Evolutionary conservation across 768 basidiomycete genomes (phyloP).

Genomic region (Boletus edulis): DNA sequence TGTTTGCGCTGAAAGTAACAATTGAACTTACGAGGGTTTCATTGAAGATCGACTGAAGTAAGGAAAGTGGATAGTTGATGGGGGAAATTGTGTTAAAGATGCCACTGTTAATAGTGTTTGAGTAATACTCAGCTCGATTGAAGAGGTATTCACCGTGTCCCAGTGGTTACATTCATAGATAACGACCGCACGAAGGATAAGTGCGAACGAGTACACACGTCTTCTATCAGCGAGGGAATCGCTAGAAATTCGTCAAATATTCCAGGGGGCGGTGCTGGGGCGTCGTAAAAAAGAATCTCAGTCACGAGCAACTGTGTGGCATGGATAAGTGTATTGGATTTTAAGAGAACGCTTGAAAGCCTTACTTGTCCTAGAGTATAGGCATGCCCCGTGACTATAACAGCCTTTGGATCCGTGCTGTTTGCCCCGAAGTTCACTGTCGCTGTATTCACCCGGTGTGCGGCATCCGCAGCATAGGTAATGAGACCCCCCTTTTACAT

Average conservation of each 20-base stretch:
- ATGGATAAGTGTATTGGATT: not conserved
- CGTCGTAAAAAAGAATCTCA: slow-evolving; percentile 54
- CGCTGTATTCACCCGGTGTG: slow-evolving; percentile 5
- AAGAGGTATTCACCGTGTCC: not conserved
- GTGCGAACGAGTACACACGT: slow-evolving; percentile 6
- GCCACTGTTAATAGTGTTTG: not conserved
- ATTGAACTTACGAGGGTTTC: slow-evolving; percentile 8
- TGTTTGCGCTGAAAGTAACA: not conserved
- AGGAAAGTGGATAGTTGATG: not conserved
- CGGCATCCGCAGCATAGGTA: slow-evolving; percentile 11
- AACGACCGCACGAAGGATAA: slow-evolving; percentile 4
- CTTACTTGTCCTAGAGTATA: not conserved
- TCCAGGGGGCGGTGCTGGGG: slow-evolving; percentile 22
- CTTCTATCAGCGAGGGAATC: slow-evolving; percentile 3
- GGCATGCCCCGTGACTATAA: slow-evolving; percentile 43
- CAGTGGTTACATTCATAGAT: not conserved
- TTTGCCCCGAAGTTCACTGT: slow-evolving; percentile 11
- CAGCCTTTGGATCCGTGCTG: slow-evolving; percentile 13
- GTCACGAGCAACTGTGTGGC: slow-evolving; percentile 10
- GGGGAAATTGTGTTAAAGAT: slow-evolving; percentile 1
- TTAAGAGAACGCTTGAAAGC: not conserved
- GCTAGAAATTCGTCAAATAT: slow-evolving; percentile 25
- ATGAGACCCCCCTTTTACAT: slow-evolving; percentile 46
- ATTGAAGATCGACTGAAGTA: slow-evolving; percentile 16
- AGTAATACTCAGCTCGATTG: not conserved